These are phyloP conservation scores for Podospora australis DNA, from an alignment of 495 filamentous ascomycete species.

Conservation along the genomic window DNA sequence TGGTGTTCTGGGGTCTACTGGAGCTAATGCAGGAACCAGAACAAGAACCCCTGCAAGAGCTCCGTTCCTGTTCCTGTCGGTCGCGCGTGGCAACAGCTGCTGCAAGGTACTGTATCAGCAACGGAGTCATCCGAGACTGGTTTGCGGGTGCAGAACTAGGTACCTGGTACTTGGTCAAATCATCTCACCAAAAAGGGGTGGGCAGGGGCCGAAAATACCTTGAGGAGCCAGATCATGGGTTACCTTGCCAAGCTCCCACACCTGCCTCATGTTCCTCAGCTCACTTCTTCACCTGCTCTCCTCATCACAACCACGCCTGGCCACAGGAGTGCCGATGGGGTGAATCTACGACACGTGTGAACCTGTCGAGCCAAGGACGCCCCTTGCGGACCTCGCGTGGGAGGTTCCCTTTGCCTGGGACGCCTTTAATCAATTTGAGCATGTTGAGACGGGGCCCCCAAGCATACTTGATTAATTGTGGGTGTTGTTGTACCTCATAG, in stretches of 20 bases:
- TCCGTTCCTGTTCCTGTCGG: not conserved
- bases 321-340: conserved; percentile 1
- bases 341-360: conserved; percentile 10
- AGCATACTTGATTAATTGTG: no score
- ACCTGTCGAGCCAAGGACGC: not conserved
- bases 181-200: not conserved
- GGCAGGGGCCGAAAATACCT: not conserved
- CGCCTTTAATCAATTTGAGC: not conserved
- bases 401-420: not conserved
- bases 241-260: not conserved
- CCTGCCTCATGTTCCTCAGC: conserved; percentile 2
- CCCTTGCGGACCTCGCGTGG: conserved; percentile 4
- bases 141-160: not conserved
- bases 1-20: conserved; percentile 1
- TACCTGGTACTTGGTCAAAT: not conserved
- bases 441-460: no score
- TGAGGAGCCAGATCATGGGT: not conserved
- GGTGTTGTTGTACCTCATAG: no score
- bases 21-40: conserved; percentile 13
- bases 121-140: conserved; percentile 3
- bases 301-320: not conserved
- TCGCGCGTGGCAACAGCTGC: conserved; percentile 7
- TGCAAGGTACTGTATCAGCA: conserved; percentile 10
- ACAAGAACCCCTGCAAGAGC: not conserved
- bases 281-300: conserved; percentile 1